Evolutionary conservation across 2,329 filamentous ascomycete species (phyloP).

Genomic region (Diaporthe aspalathi): DNA sequence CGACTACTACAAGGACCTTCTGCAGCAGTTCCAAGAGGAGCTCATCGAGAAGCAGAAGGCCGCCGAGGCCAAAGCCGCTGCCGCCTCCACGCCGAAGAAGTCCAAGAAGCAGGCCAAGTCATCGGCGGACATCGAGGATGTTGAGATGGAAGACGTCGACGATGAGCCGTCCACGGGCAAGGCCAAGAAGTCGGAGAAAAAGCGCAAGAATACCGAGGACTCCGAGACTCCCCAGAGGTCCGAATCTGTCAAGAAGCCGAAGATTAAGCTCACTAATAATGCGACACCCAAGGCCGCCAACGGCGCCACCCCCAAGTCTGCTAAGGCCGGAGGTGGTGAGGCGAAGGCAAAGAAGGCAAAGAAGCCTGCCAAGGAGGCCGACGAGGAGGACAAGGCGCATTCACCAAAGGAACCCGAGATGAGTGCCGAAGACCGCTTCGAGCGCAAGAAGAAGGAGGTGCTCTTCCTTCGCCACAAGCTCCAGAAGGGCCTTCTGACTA

Average conservation of each 20-base stretch:
- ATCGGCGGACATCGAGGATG: constrained; percentile 34
- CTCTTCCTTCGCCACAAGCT: constrained; percentile 93
- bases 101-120: constrained; percentile 59
- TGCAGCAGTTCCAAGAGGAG: constrained; percentile 77
- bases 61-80: constrained; percentile 55
- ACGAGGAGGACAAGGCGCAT: constrained; percentile 61
- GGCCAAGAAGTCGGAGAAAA: constrained; percentile 70
- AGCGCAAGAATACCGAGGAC: constrained; percentile 84
- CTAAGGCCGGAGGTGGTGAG: constrained; percentile 65
- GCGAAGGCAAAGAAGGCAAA: constrained; percentile 62
- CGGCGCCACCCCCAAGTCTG: constrained; percentile 66
- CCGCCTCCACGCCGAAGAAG: constrained; percentile 54
- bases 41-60: constrained; percentile 70
- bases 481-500: constrained; percentile 90
- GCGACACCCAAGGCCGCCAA: constrained; percentile 78
- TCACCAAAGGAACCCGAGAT: constrained; percentile 67
- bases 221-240: constrained; percentile 72
- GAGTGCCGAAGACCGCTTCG: constrained; percentile 66
- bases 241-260: constrained; percentile 75
- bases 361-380: constrained; percentile 65
- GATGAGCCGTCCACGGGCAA: constrained; percentile 57
- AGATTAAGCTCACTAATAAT: constrained; percentile 73
- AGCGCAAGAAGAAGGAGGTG: constrained; percentile 80
- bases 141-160: constrained; percentile 60
- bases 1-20: constrained; percentile 83